Base-by-base conservation (phyloP, 2,329 filamentous ascomycete species). In the Huntiella decipiens region DNA sequence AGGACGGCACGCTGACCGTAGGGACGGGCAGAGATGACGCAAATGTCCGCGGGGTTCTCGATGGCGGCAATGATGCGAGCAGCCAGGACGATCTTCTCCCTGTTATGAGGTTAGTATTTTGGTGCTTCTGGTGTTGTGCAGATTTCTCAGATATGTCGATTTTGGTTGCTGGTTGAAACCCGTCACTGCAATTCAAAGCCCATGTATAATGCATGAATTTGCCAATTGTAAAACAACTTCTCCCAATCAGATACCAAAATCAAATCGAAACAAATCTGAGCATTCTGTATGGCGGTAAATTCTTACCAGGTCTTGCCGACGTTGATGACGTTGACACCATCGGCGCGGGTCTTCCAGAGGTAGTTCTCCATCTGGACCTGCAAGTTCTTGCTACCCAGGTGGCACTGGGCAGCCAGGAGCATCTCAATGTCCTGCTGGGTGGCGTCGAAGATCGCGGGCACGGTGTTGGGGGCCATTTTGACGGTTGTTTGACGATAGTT, bases 281-380 rank as follows among this genome's bases (percentile, higher is more conserved):
- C 10, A 12, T 17, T 11, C 15, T 13, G 8, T 17, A 17, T 43
- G 17, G 15, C 16, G 17, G 7, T 40, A 15, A 15, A 33, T 38
- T 39, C 80, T 56, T 79, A 93, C 86, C 87, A 98, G 70, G 91
- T 98, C 85, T 98, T 98, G 74, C 88, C 87, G 69, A 98, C 85
- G 80, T 98, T 98, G 69, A 98, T 76, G 57, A 98, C 77, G 68
- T 98, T 98, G 73, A 98, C 81, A 71, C 91, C 91, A 62, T 98
- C 92, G 56, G 85, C 81, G 64, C 91, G 84, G 66, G 86, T 94
- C 82, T 98, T 98, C 88, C 88, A 98, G 63, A 98, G 81, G 77
- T 98, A 98, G 58, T 86, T 83, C 72, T 93, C 85, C 86, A 95
- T 96, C 76, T 96, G 87, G 65, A 92, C 84, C 77, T 96, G 91